Percentiles rank a stretch among this genome's conserved stretches.
phyloP scores from a whole-genome alignment of 345 rosid species.

The Citropsis articulata region DNA sequence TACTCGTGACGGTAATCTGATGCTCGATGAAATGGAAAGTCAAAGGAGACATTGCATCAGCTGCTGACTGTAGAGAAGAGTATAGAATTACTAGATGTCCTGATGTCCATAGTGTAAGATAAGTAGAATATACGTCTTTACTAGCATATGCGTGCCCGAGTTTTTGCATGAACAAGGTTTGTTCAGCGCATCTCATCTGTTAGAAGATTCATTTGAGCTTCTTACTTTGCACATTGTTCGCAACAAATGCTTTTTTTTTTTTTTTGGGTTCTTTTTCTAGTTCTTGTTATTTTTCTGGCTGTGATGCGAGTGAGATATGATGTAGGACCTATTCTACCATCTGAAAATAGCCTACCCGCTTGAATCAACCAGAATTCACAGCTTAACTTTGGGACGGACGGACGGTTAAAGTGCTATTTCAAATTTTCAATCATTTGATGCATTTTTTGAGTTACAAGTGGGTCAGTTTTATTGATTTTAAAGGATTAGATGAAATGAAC shows the following conservation, averaged over 20 bases:
- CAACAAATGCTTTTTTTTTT: neutral
- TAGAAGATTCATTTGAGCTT: neutral
- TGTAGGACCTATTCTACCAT: neutral
- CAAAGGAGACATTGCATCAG: slow-evolving; percentile 15
- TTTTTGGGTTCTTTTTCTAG: neutral
- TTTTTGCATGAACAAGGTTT: neutral
- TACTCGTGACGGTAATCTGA: slow-evolving; percentile 40
- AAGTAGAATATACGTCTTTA: neutral
- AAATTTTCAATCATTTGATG: neutral
- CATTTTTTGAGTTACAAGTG: no score
- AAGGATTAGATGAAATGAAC: no score
- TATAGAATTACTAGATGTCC: neutral
- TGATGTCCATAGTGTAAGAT: neutral
- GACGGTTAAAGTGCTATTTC: neutral
- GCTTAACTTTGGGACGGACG: neutral
- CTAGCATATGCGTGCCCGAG: neutral
- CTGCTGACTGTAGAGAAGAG: slow-evolving; percentile 4
- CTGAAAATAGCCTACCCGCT: no score
- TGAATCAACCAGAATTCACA: neutral
- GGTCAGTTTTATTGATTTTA: no score
- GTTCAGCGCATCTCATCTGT: neutral
- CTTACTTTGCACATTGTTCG: neutral
- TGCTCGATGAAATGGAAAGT: slow-evolving; percentile 24
- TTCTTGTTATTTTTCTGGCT: neutral
- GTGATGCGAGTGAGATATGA: neutral